Evolutionary conservation across 1,284 basidiomycete genomes (phyloP).

Genomic region (Malassezia sp.): DNA sequence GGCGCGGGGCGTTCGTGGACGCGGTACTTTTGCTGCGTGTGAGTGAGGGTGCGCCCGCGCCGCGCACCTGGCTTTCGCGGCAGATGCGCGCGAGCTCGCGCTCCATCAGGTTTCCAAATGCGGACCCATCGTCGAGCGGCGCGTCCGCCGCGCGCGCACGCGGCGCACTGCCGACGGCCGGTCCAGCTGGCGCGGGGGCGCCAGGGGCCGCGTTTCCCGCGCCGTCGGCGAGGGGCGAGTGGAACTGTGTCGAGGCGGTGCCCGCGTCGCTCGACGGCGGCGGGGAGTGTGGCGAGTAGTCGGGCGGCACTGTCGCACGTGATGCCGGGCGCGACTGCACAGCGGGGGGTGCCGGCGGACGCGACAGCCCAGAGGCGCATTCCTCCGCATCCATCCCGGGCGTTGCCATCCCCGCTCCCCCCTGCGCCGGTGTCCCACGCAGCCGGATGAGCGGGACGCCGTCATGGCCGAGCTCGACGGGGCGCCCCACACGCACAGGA

Average conservation of each 20-base stretch:
- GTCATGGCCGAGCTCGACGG: too few species aligned
- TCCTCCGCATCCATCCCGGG: too few species aligned
- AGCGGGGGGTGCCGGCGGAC: not conserved
- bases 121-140: not conserved
- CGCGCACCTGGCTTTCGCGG: slow-evolving; percentile 9
- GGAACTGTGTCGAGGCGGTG: not conserved
- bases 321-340: too few species aligned
- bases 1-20: slow-evolving; percentile 46
- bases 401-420: too few species aligned
- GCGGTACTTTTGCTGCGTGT: slow-evolving; percentile 54
- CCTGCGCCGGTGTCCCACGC: too few species aligned
- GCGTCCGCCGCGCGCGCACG: not conserved
- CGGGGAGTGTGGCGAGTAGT: too few species aligned
- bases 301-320: too few species aligned
- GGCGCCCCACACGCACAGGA: too few species aligned
- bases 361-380: not conserved
- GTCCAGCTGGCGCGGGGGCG: not conserved
- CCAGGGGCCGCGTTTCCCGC: not conserved
- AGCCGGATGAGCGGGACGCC: too few species aligned
- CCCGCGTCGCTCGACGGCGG: too few species aligned
- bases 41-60: too few species aligned
- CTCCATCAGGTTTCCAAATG: slow-evolving; percentile 13
- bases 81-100: slow-evolving; percentile 13
- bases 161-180: too few species aligned
- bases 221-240: not conserved